Evolutionary conservation across 1,284 basidiomycete genomes (phyloP), one percentile per base, ranked within the genome.

Genomic region (Trametes polyzona): DNA sequence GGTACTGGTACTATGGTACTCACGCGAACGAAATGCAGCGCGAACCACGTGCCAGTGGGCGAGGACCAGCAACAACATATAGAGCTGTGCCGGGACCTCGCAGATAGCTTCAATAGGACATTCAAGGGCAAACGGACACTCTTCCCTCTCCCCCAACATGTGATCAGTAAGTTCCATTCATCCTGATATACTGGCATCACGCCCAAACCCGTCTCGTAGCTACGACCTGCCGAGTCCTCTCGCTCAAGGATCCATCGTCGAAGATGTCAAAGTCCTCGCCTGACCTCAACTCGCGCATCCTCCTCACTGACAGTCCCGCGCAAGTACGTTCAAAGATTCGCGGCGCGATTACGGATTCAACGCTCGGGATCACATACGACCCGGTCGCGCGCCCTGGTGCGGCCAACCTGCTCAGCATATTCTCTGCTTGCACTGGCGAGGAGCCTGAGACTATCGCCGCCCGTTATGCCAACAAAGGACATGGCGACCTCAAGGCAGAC

Each of bases 211-310:
- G n/a, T 10, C 8, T 35, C 7, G 2, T 62, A 96, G 95, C 93
- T 0, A 82, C 87, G 0, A 87, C 87, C 1, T 86, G 83, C 69
- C 83, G 92, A 48, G 78, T 95, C 16, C 83, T 96, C 8, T 96
- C 93, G 3, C 83, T 98, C 14, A 87, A 87, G 54, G 91, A 96
- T 70, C 93, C 95, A 0, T 77, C 79, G 0, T 83, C 88, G 10
- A 98, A 98, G 73, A 98, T 98, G 96, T 97, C 95, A 37, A 98
- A 98, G 73, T 98, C 96, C 0, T 82, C 92, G 0, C 89, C 88
- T 0, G 87, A 93, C 68, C 65, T 83, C 1, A 76, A 83, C n/a
- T 95, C 94, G 1, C 88, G 95, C 24, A 94, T 98, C 64, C 77
- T 94, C 53, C 79, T 98, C 36, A 96, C 93, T 19, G 96, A 98